Base-by-base conservation (phyloP, 2,329 filamentous ascomycete genomes). In the Xylaria sp. region DNA sequence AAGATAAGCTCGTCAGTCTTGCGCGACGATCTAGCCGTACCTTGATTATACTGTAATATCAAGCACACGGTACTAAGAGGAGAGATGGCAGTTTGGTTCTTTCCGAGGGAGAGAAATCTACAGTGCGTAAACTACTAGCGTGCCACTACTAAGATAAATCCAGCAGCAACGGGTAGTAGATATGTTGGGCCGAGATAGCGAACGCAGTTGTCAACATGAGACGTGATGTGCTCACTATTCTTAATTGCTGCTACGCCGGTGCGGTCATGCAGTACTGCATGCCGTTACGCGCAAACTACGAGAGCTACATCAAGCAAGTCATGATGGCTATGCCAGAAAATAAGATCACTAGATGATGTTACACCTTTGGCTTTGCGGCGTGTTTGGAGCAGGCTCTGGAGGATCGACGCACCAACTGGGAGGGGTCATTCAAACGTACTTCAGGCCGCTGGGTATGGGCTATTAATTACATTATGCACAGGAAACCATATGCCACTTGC, bases 351-450 rank as follows among this genome's bases (percentile, higher is more conserved):
- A 5, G 1, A 2, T 51, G 49, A 29, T 27, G 49, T 36, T 22
- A 36, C 13, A 15, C 27, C 17, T 4, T 15, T 7, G 49, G 49
- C 49, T 51, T 51, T 17, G 49, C 49, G 29, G 49, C 49, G 36
- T 51, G 49, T 51, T 51, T 51, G 25, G 49, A 51, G 49, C 27
- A 51, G 29, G 49, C 49, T 51, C 49, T 51, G 49, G 20, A 29
- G 27, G 49, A 36, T 33, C 49, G 29, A 4, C 49, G 29, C 29
- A 51, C 27, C 13, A 51, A 51, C 27, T 51, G 49, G 49, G 49
- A 51, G 17, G 49, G 36, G 29, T 1, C 1, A 51, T 51, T 51
- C 49, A 6, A 33, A 36, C 29, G 29, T 1, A 36, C 11, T 36
- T 29, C 49, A 36, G 15, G 15, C 2, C 49, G 36, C 49, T 51